Base-by-base conservation (phyloP, 768 basidiomycete genomes). In the Lactarius deliciosus region DNA sequence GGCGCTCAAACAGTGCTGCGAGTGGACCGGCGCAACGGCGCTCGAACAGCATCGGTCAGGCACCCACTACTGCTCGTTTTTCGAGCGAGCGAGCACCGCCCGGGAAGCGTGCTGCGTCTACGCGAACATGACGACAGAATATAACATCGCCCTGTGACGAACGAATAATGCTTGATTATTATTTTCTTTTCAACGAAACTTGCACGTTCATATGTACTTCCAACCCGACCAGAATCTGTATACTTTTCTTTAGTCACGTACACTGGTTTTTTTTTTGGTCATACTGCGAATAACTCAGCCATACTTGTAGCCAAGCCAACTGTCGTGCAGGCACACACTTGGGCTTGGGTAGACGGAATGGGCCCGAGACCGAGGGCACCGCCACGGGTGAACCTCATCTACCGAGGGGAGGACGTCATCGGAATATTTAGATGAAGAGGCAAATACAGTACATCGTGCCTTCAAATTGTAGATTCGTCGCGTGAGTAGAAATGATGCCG, bases 31-130 rank as follows among this genome's bases (percentile, higher is more conserved):
- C 61, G 3, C 57, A 38, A 32, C 68, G 28, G 36, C 66, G 69
- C 2, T 69, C 69, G 43, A 61, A 59, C n/a, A 69, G 69, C 47
- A 34, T 54, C 32, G 63, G 66, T 15, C 68, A 69, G 28, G 69
- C 67, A 25, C 60, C 69, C 43, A 40, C 59, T 34, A 68, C 63
- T 15, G 25, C 53, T 20, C 69, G 69, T 34, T 32, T 61, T 55
- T 69, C 68, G 18, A 69, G 68, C 22, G 69, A 69, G 56, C 57
- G 63, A 6, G 53, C 66, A 6, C 50, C 55, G 4, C 50, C 60
- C 2, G 47, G 38, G 41, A 64, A 63, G 40, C 67, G 68, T n/a
- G 69, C 38, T 3, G 55, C 47, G 13, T 66, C 64, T 41, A 38
- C 64, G 3, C 57, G 38, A 43, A n/a, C 53, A 47, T 68, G 66